Percentiles rank a stretch among this genome's conserved stretches.
Conservation (phyloP, 352 stramenopile species). For the Pythium utonaiense region DNA sequence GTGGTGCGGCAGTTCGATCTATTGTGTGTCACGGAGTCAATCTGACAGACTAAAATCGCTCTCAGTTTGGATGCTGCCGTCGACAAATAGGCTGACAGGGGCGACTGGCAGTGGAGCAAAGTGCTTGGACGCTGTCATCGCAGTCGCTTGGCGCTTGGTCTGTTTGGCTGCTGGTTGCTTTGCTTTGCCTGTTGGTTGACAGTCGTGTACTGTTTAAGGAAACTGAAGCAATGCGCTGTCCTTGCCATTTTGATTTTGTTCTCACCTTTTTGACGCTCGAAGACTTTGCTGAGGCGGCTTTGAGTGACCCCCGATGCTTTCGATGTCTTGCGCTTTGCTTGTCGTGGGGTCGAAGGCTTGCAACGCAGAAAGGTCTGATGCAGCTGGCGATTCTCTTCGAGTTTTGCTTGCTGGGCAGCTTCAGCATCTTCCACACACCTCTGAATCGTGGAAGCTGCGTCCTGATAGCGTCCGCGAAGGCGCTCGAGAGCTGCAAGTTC, state of each 20-base stretch:
- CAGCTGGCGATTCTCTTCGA: not conserved
- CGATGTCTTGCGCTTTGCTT: not conserved
- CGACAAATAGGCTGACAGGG: not conserved
- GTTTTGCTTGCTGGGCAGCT: not conserved
- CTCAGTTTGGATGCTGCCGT: not conserved
- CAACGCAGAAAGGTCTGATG: not conserved
- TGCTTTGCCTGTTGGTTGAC: too few species aligned
- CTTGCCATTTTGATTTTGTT: too few species aligned
- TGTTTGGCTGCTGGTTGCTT: not conserved
- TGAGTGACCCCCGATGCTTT: not conserved
- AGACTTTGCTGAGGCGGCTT: constrained; percentile 2
- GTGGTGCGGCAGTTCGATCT: constrained; percentile 1
- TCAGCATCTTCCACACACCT: not conserved
- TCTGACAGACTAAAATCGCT: constrained; percentile 25
- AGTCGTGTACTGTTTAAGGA: too few species aligned
- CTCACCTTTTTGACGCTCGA: constrained; percentile 12
- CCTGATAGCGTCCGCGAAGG: not conserved
- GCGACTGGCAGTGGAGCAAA: not conserved
- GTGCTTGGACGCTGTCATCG: not conserved
- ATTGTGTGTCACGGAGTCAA: not conserved
- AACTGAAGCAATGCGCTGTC: too few species aligned
- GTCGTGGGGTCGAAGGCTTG: not conserved
- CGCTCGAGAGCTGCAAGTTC: not conserved
- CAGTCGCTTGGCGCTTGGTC: not conserved
- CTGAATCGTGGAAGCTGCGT: not conserved